Percentiles rank a stretch among this genome's conserved stretches.
These are phyloP conservation scores for Penicillium roqueforti DNA, from an alignment of 495 filamentous ascomycete species.

Conservation along the genomic window DNA sequence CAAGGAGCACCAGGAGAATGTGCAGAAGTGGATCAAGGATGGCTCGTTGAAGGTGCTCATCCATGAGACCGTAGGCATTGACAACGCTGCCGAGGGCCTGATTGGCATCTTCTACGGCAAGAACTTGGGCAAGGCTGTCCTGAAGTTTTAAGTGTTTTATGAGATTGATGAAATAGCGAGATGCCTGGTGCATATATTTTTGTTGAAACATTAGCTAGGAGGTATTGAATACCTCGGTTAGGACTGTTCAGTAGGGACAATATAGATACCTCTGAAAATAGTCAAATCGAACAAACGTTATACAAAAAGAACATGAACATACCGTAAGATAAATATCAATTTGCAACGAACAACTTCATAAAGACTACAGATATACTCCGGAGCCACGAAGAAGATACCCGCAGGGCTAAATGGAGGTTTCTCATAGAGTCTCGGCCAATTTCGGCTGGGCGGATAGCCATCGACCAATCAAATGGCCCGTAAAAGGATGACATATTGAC, in stretches of 20 bases:
- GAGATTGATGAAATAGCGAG: constrained; percentile 12
- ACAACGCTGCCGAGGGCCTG: constrained; percentile 74
- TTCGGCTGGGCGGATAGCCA: constrained; percentile 41
- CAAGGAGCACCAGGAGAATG: constrained; percentile 74
- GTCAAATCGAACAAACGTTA: not conserved
- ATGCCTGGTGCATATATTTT: constrained; percentile 11
- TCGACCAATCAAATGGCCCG: constrained; percentile 40
- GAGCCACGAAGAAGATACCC: constrained; percentile 1
- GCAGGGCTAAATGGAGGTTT: constrained; percentile 25
- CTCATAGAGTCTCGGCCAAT: constrained; percentile 37
- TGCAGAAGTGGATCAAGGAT: constrained; percentile 80
- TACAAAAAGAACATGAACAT: not conserved
- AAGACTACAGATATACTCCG: not conserved
- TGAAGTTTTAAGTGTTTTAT: constrained; percentile 56
- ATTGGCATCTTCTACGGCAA: constrained; percentile 83
- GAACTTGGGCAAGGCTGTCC: constrained; percentile 88
- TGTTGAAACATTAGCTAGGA: constrained; percentile 2
- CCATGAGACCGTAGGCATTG: constrained; percentile 72
- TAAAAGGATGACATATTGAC: constrained; percentile 44
- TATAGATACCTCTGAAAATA: not conserved
- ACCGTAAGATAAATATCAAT: not conserved
- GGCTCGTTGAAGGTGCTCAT: constrained; percentile 72
- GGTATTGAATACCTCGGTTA: constrained; percentile 8
- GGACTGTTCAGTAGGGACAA: not conserved
- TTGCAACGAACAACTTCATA: not conserved